Evolutionary conservation across 768 basidiomycete species (phyloP), one percentile per base, ranked within the genome.

Genomic region (Gyrodon lividus): DNA sequence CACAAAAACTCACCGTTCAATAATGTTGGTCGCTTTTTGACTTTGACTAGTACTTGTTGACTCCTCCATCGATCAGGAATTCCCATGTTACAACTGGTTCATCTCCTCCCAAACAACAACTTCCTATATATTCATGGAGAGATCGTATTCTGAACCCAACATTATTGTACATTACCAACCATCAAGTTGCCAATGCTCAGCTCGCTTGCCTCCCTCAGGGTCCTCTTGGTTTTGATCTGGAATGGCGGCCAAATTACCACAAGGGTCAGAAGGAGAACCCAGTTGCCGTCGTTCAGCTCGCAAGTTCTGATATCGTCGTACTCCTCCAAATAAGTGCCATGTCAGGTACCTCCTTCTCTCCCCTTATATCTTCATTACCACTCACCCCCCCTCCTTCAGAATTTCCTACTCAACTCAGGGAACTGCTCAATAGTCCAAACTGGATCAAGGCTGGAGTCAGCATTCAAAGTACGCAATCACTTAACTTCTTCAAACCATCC

Each of bases 201-300:
- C 60, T 70, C 24, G 48, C 58, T 33, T 4, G 17, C 6, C 43
- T 70, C n/a, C 58, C 60, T 6, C 50, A 37, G 22, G 70, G 68
- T 3, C 64, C 62, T 13, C 37, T 79, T 44, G 90, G 90, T 23
- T 83, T 92, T 56, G 90, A 92, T 62, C 72, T 89, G 33, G 90
- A 92, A 68, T 92, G 90, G 89, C 81, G 77, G 53, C 90, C 90
- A 0, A 80, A 61, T 17, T 82, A 69, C 58, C 55, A 57, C 41
- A 83, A 80, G 61, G 81, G 84, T 17, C 61, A 68, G 22, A 60
- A 68, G 23, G 78, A 84, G 65, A 87, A 91, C 61, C 85, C 77
- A 20, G 83, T 88, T 17, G 82, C 90, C 3, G 75, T 92, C 20
- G 75, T 92, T 4, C 89, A 92, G 63, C 76, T 92, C 16, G 84